These are phyloP conservation scores for Chaetoscypha palmicola DNA, from an alignment of 2,329 filamentous ascomycete species.

Conservation along the genomic window DNA sequence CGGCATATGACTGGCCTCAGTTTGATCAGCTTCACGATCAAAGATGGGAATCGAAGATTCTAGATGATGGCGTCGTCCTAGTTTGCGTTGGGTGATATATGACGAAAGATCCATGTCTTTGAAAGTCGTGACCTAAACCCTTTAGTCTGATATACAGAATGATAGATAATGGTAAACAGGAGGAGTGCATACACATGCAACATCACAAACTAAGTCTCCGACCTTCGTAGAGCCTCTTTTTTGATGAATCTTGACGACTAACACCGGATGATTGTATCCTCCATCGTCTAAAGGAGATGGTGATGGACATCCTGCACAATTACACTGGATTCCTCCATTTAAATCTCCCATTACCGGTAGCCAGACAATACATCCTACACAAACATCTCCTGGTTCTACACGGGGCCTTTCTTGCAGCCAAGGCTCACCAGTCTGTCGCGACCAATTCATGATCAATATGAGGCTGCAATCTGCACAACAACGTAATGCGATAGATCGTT, in stretches of 20 bases:
- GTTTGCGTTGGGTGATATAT: slow-evolving; percentile 4
- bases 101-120: slow-evolving; percentile 7
- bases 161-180: neutral
- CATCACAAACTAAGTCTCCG: slow-evolving; percentile 18
- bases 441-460: neutral
- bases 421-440: neutral
- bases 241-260: slow-evolving; percentile 13
- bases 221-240: slow-evolving; percentile 7
- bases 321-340: slow-evolving; percentile 9
- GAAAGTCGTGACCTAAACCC: slow-evolving; percentile 15
- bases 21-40: slow-evolving; percentile 2
- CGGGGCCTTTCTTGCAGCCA: neutral
- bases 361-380: slow-evolving; percentile 19
- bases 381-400: slow-evolving; percentile 10
- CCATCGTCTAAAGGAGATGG: slow-evolving; percentile 9
- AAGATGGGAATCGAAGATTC: slow-evolving; percentile 12
- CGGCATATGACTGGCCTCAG: neutral
- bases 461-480: neutral
- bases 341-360: slow-evolving; percentile 6
- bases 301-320: slow-evolving; percentile 6
- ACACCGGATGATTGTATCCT: slow-evolving; percentile 16
- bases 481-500: no score
- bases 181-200: slow-evolving; percentile 11
- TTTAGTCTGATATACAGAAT: neutral
- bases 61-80: neutral